A percentile compares a stretch with the other conserved stretches of the same genome.
These are phyloP conservation scores for Pyrus bretschneideri DNA, from an alignment of 306 rosid species.

Conservation along the genomic window DNA sequence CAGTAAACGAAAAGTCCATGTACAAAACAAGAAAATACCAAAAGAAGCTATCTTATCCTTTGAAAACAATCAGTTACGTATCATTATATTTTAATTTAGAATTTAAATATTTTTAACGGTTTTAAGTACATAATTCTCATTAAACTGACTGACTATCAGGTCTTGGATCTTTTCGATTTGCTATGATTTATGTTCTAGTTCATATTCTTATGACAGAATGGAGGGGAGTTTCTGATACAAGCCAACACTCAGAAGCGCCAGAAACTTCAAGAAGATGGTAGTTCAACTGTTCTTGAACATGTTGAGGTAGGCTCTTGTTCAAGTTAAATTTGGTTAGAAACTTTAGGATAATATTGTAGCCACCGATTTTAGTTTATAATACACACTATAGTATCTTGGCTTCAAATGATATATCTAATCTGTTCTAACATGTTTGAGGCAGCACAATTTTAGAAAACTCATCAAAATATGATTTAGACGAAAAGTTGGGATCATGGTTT, in stretches of 20 bases:
- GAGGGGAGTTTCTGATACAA: slow-evolving; percentile 75
- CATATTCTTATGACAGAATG: slow-evolving; percentile 31
- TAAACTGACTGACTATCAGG: neutral
- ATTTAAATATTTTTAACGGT: neutral
- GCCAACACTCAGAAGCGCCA: slow-evolving; percentile 83
- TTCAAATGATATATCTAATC: neutral
- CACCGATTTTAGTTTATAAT: neutral
- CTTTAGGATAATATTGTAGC: neutral
- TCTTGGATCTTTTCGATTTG: neutral
- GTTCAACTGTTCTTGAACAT: slow-evolving; percentile 42
- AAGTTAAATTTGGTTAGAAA: slow-evolving; percentile 3
- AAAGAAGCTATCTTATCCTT: neutral
- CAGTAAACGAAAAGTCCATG: neutral
- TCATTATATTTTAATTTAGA: neutral
- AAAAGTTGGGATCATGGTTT: neutral
- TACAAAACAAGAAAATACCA: neutral
- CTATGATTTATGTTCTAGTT: neutral
- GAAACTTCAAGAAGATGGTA: slow-evolving; percentile 49
- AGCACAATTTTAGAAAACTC: neutral
- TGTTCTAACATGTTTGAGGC: neutral
- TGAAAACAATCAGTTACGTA: neutral
- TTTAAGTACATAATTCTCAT: neutral
- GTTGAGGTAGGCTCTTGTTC: slow-evolving; percentile 58
- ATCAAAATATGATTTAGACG: neutral
- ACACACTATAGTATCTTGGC: neutral